phyloP scores from a whole-genome alignment of 495 filamentous ascomycete species.

The Tuber borchii region DNA sequence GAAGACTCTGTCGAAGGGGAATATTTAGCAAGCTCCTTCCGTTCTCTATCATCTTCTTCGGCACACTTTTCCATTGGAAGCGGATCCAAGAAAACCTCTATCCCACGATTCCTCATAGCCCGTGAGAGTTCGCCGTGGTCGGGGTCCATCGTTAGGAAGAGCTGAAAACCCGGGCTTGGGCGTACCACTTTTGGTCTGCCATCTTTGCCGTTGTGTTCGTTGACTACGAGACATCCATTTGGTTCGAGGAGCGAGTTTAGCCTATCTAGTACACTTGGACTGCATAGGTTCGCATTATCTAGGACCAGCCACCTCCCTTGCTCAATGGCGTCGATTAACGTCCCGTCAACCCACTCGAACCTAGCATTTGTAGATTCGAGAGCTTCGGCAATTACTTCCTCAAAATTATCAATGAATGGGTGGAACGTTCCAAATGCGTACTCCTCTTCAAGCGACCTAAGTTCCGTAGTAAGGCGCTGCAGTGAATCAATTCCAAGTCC shows the following conservation, averaged over 20 bases:
- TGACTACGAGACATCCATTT: constrained; percentile 77
- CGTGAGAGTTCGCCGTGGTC: constrained; percentile 88
- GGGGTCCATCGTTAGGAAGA: constrained; percentile 93
- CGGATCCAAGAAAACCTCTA: constrained; percentile 73
- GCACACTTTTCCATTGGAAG: constrained; percentile 40
- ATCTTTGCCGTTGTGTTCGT: constrained; percentile 77
- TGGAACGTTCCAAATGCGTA: constrained; percentile 5
- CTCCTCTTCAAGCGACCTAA: constrained; percentile 19
- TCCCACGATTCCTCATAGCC: constrained; percentile 91
- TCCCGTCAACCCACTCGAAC: constrained; percentile 94
- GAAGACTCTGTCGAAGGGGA: constrained; percentile 20
- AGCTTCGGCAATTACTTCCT: constrained; percentile 18
- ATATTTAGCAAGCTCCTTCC: constrained; percentile 42
- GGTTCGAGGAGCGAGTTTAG: constrained; percentile 92
- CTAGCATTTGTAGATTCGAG: constrained; percentile 53
- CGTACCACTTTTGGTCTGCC: constrained; percentile 72
- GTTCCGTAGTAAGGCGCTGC: constrained; percentile 12
- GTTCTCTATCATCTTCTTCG: constrained; percentile 45
- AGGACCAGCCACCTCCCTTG: constrained; percentile 87
- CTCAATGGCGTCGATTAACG: constrained; percentile 78
- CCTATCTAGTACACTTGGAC: constrained; percentile 85
- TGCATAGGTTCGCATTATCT: constrained; percentile 95
- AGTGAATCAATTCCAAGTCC: constrained; percentile 22
- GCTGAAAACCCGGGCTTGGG: constrained; percentile 79
- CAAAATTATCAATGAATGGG: constrained; percentile 19